A percentile compares a stretch with the other conserved stretches of the same genome.
Evolutionary conservation across 257 asterid genomes (phyloP).

Genomic region (Anisodus tanguticus): DNA sequence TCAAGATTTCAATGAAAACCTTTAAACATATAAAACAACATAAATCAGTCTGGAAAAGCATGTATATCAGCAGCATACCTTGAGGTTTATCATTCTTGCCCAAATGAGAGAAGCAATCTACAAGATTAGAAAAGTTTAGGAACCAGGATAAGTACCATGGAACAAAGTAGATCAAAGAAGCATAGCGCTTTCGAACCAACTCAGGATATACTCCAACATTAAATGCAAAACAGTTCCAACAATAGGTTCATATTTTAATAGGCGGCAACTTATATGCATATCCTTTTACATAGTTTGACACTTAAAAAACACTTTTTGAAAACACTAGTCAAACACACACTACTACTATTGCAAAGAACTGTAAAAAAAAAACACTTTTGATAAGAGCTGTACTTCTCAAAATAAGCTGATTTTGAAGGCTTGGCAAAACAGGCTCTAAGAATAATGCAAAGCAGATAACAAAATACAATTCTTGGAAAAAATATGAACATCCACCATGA

Average conservation of each 20-base stretch:
- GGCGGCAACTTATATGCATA: neutral
- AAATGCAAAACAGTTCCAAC: neutral
- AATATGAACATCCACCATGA: neutral
- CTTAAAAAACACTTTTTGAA: neutral
- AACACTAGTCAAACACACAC: neutral
- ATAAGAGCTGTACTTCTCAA: neutral
- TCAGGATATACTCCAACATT: neutral
- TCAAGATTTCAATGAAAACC: neutral
- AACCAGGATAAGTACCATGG: slow-evolving; percentile 19
- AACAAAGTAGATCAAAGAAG: slow-evolving; percentile 1
- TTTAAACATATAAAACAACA: neutral
- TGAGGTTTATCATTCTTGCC: slow-evolving; percentile 48
- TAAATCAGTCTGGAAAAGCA: slow-evolving; percentile 22
- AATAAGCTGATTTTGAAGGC: neutral
- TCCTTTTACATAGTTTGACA: neutral
- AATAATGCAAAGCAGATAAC: neutral
- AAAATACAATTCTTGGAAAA: neutral
- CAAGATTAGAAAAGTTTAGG: slow-evolving; percentile 35
- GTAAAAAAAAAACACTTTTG: neutral
- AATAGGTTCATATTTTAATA: neutral
- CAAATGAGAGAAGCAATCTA: slow-evolving; percentile 83
- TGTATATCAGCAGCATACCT: slow-evolving; percentile 47
- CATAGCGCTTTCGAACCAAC: neutral
- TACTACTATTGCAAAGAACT: no score
- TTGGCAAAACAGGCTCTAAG: neutral